Percentiles rank a stretch among this genome's conserved stretches.
Evolutionary conservation across 2,329 filamentous ascomycete species (phyloP).

Genomic region (Fusarium kyushuense): DNA sequence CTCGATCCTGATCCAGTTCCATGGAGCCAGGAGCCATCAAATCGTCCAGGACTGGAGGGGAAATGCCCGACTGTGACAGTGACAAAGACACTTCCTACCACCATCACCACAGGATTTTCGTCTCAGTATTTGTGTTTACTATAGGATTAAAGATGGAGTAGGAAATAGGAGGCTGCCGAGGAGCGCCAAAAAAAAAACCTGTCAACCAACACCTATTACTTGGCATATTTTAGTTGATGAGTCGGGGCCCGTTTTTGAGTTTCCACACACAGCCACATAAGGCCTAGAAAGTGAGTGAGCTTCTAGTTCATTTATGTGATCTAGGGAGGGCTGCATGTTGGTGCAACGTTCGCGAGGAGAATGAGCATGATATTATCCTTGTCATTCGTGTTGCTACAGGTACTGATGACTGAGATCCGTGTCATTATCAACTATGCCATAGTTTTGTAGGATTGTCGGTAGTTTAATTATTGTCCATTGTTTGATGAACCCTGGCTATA

Average conservation of each 20-base stretch:
- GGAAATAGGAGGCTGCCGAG: neutral
- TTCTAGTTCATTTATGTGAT: neutral
- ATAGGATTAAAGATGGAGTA: constrained; percentile 38
- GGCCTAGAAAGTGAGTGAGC: neutral
- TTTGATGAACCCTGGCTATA: constrained; percentile 3
- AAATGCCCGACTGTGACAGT: constrained; percentile 36
- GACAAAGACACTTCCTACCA: constrained; percentile 12
- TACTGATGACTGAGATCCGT: neutral
- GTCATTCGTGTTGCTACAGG: neutral
- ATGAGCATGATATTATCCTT: constrained; percentile 24
- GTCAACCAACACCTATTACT: neutral
- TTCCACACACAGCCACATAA: constrained; percentile 5
- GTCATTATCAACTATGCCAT: neutral
- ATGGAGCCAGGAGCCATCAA: constrained; percentile 26
- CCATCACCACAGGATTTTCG: neutral
- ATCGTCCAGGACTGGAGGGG: constrained; percentile 16
- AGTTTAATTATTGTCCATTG: constrained; percentile 2
- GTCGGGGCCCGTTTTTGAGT: constrained; percentile 23
- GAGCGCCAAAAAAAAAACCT: constrained; percentile 13
- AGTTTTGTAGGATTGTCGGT: neutral
- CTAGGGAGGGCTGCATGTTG: constrained; percentile 14
- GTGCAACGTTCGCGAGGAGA: constrained; percentile 3
- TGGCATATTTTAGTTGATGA: constrained; percentile 2
- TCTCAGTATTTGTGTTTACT: neutral
- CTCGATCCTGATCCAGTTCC: constrained; percentile 19